Evolutionary conservation across 306 rosid genomes (phyloP).

Genomic region (Sicyos baderoa): DNA sequence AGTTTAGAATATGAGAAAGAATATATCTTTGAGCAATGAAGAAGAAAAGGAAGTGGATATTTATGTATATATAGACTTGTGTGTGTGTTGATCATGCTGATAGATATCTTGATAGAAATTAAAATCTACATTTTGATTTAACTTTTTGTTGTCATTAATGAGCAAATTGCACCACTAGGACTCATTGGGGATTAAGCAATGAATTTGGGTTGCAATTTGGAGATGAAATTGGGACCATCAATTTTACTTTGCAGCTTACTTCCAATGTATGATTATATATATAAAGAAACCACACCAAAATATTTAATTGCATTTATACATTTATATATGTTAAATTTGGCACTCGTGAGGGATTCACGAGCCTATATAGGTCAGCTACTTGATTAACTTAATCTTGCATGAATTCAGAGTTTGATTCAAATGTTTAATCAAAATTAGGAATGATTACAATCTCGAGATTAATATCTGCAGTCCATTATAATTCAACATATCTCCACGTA

Average conservation of each 20-base stretch:
- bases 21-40: neutral
- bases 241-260: neutral
- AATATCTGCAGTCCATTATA: neutral
- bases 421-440: neutral
- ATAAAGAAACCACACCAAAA: neutral
- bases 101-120: neutral
- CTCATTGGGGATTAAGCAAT: neutral
- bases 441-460: neutral
- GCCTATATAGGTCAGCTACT: neutral
- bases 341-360: slow-evolving; percentile 19
- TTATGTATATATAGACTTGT: neutral
- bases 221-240: slow-evolving; percentile 5
- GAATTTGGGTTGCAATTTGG: slow-evolving; percentile 14
- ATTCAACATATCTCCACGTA: too few relatives aligned
- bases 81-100: neutral
- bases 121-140: too few relatives aligned
- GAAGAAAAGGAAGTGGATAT: slow-evolving; percentile 1
- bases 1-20: neutral
- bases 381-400: neutral
- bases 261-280: neutral
- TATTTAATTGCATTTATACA: neutral
- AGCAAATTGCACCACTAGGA: slow-evolving; percentile 18
- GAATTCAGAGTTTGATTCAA: slow-evolving; percentile 13
- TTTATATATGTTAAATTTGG: too few relatives aligned
- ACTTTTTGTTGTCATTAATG: slow-evolving; percentile 7